Evolutionary conservation across 179 eudicot species (phyloP), one percentile per base, ranked within the genome.

Genomic region (Gypsophila paniculata): DNA sequence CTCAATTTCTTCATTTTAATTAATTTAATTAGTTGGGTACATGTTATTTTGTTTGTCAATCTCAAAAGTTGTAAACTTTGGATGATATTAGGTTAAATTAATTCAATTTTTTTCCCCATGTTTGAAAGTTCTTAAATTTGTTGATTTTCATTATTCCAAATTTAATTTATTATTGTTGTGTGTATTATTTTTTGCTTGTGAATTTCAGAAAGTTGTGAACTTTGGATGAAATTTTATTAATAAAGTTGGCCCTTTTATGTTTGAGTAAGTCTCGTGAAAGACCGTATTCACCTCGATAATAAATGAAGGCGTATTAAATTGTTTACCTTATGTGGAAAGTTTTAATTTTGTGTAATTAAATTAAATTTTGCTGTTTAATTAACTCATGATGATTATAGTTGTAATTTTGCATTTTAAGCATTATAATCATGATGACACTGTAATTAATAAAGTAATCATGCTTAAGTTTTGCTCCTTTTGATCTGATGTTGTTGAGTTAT

Each of bases 261-360:
- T 6, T 6, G 46, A 29, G 34, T 29, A 29, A 29, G 34, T 29
- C 34, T 4, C 4, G 34, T 29, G 4, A 29, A 29, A 29, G 34
- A 29, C 34, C 34, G 34, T 29, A 1, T 29, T 29, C 4, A 29
- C 34, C 4, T 29, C 34, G 4, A 4, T 29, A 29, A 4, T 29
- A 29, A 29, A 29, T 29, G 34, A 29, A 29, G 34, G 4, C 34
- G 4, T 29, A 29, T 29, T 29, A 29, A 29, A 29, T 29, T 75
- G 70, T 38, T 59, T 67, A 65, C 82, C 73, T 71, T 71, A 59
- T 79, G 49, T 60, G 73, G 76, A 51, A 79, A 71, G 60, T 60
- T 66, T 59, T 22, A 15, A 58, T 21, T 53, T 62, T 75, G 29
- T 19, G 54, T 61, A 49, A 12, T 19, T 77, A 26, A 60, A 21